Percentiles rank a stretch among this genome's conserved stretches.
These are phyloP conservation scores for Astragalus glycyphyllos DNA, from an alignment of 306 rosid species.

Conservation along the genomic window DNA sequence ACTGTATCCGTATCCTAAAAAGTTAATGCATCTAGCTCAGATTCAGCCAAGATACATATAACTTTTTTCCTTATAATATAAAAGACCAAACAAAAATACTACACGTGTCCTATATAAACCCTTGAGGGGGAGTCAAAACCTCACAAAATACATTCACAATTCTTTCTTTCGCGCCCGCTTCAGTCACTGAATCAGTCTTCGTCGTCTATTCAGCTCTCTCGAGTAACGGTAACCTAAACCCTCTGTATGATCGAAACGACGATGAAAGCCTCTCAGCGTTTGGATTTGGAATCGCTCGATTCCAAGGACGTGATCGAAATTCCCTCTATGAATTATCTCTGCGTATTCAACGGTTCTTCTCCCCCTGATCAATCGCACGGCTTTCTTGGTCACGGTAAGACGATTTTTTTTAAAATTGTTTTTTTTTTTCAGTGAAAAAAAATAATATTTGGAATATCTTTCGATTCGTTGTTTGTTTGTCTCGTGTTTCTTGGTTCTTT, in stretches of 20 bases:
- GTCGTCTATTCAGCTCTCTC: conserved; percentile 15
- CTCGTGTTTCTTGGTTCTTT: too few relatives aligned
- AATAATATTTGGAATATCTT: neutral
- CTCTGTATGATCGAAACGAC: neutral
- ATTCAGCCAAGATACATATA: too few relatives aligned
- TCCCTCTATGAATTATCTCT: conserved; percentile 37
- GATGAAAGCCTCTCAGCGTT: conserved; percentile 51
- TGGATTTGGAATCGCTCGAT: conserved; percentile 57
- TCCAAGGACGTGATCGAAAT: conserved; percentile 56
- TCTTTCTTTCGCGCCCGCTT: conserved; percentile 19
- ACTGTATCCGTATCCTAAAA: too few relatives aligned
- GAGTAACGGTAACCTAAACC: conserved; percentile 3
- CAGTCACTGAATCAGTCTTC: conserved; percentile 21
- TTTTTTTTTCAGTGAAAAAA: neutral
- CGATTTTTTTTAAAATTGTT: conserved; percentile 2
- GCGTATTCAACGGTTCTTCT: conserved; percentile 50
- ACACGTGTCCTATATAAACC: too few relatives aligned
- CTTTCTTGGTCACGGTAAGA: conserved; percentile 52
- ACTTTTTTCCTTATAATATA: too few relatives aligned
- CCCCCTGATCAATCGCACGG: conserved; percentile 37
- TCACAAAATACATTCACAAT: neutral
- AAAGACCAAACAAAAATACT: too few relatives aligned
- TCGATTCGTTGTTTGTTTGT: neutral
- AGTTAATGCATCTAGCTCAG: too few relatives aligned
- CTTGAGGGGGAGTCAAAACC: too few relatives aligned